A percentile compares a stretch with the other conserved stretches of the same genome.
Conservation (phyloP, 2,329 filamentous ascomycete species). For the Periconia sp. region DNA sequence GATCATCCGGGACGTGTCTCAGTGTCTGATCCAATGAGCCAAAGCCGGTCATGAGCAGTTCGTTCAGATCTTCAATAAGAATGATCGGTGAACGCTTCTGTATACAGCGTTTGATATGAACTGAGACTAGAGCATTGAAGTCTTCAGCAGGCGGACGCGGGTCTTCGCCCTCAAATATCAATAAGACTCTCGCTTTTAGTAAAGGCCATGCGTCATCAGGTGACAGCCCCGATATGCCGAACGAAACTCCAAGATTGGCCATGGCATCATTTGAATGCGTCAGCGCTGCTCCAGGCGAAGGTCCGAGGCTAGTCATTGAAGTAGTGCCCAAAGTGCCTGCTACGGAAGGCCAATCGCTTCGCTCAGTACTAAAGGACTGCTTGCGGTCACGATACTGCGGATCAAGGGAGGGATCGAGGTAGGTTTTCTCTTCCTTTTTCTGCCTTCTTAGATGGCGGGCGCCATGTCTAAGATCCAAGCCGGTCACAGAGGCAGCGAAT, state of each 20-base stretch:
- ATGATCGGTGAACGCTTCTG: slow-evolving; percentile 73
- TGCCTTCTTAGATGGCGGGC: slow-evolving; percentile 80
- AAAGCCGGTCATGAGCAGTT: slow-evolving; percentile 82
- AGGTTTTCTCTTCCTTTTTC: slow-evolving; percentile 59
- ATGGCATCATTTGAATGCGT: slow-evolving; percentile 47
- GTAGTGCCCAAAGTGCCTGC: slow-evolving; percentile 29
- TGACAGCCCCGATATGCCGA: slow-evolving; percentile 56
- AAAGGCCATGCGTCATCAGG: slow-evolving; percentile 83
- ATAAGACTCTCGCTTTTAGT: slow-evolving; percentile 75
- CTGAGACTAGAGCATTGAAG: slow-evolving; percentile 78
- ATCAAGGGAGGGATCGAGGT: slow-evolving; percentile 41
- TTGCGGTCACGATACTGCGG: slow-evolving; percentile 42
- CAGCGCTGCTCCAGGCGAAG: slow-evolving; percentile 33
- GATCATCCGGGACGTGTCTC: slow-evolving; percentile 78
- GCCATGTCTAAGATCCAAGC: slow-evolving; percentile 78
- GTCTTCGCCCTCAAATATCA: slow-evolving; percentile 83
- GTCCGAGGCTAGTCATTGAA: slow-evolving; percentile 20
- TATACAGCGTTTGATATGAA: slow-evolving; percentile 79
- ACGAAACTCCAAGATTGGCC: slow-evolving; percentile 52
- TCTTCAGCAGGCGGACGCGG: slow-evolving; percentile 81
- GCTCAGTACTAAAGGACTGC: slow-evolving; percentile 46
- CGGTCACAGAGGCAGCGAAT: slow-evolving; percentile 84
- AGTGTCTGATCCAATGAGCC: slow-evolving; percentile 83
- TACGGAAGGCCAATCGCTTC: slow-evolving; percentile 44
- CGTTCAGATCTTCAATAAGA: slow-evolving; percentile 77